phyloP scores from a whole-genome alignment of 139 green algal species.

The Coelastrella sp. region DNA sequence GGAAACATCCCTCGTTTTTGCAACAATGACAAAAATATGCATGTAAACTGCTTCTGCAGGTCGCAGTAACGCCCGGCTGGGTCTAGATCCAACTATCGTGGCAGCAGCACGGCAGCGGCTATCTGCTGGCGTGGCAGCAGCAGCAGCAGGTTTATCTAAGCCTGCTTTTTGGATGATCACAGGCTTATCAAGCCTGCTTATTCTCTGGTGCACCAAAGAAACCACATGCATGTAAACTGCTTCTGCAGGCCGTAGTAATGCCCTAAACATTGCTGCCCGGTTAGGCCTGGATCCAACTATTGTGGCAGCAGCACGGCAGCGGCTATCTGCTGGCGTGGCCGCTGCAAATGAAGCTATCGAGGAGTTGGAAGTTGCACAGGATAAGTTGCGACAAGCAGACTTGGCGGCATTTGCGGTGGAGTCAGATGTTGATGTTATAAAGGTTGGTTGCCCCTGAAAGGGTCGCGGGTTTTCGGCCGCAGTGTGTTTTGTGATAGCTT shows the following conservation, averaged over 20 bases:
- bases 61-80: slow-evolving; percentile 74
- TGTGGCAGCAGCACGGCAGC: slow-evolving; percentile 71
- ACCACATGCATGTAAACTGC: background rate
- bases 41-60: background rate
- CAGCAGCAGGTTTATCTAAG: too few species aligned
- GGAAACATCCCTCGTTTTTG: too few species aligned
- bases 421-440: slow-evolving; percentile 11
- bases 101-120: slow-evolving; percentile 59
- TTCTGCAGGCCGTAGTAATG: slow-evolving; percentile 62
- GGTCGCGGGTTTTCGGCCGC: too few species aligned
- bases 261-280: slow-evolving; percentile 75
- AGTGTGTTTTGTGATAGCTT: too few species aligned
- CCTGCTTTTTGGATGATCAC: too few species aligned
- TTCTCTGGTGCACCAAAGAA: too few species aligned
- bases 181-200: too few species aligned
- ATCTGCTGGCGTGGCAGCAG: slow-evolving; percentile 52
- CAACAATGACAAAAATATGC: too few species aligned
- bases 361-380: slow-evolving; percentile 56
- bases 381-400: slow-evolving; percentile 46
- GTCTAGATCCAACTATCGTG: slow-evolving; percentile 79
- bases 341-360: slow-evolving; percentile 59
- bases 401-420: slow-evolving; percentile 20
- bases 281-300: slow-evolving; percentile 78
- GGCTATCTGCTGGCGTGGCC: slow-evolving; percentile 64
- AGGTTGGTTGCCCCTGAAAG: too few species aligned